phyloP scores from a whole-genome alignment of 2,329 filamentous ascomycete species.

The Venturiaceae sp. region DNA sequence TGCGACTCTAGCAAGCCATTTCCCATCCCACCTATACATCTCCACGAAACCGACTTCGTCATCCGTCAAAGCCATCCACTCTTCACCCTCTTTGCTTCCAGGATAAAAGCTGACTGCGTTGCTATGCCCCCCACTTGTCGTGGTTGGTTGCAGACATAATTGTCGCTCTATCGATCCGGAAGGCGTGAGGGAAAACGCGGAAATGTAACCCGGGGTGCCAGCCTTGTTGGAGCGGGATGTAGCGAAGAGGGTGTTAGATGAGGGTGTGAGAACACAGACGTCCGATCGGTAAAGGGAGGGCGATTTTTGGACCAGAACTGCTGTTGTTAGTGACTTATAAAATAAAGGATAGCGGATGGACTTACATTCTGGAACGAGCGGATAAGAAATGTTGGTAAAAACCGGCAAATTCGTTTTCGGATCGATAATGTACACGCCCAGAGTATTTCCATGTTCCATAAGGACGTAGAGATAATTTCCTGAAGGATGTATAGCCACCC shows the following conservation, averaged over 20 bases:
- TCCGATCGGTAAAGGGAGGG: slow-evolving; percentile 69
- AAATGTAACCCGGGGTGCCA: slow-evolving; percentile 70
- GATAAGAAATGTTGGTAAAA: slow-evolving; percentile 67
- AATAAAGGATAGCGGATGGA: not conserved
- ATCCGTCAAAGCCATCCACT: slow-evolving; percentile 84
- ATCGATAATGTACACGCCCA: slow-evolving; percentile 76
- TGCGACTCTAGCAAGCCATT: slow-evolving; percentile 69
- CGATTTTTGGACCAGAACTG: slow-evolving; percentile 31
- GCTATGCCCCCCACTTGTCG: slow-evolving; percentile 78
- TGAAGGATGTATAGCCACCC: slow-evolving; percentile 74
- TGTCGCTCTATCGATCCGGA: slow-evolving; percentile 66
- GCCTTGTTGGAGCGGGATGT: slow-evolving; percentile 71
- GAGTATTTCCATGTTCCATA: slow-evolving; percentile 81
- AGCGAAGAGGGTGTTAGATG: slow-evolving; percentile 69
- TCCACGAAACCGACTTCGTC: slow-evolving; percentile 82
- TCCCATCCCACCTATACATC: slow-evolving; percentile 78
- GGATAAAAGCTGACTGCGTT: slow-evolving; percentile 80
- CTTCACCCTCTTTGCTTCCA: slow-evolving; percentile 84
- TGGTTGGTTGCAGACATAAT: slow-evolving; percentile 73
- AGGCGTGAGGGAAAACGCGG: slow-evolving; percentile 62
- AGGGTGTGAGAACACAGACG: slow-evolving; percentile 64
- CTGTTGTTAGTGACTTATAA: not conserved
- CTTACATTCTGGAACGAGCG: slow-evolving; percentile 68
- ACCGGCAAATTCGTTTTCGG: slow-evolving; percentile 62
- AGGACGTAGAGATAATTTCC: slow-evolving; percentile 75